Conservation (phyloP, 1,284 basidiomycete species). For the Moesziomyces globuligerus region DNA sequence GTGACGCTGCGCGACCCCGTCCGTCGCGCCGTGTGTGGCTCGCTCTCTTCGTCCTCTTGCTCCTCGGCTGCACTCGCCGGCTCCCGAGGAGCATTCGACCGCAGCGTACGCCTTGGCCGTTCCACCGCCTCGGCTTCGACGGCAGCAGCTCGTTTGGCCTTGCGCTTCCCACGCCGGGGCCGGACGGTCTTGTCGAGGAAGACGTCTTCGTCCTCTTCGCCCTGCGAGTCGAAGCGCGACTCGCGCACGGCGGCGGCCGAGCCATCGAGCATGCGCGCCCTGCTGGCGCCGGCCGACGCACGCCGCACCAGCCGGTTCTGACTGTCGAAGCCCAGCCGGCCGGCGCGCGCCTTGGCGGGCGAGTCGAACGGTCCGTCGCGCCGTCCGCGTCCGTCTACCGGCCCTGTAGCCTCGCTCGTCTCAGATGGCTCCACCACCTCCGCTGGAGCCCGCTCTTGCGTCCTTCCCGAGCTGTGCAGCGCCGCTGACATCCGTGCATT, state of each 20-base stretch:
- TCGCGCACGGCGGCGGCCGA: slow-evolving; percentile 30
- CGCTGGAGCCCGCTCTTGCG: not conserved
- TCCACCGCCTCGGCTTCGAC: not conserved
- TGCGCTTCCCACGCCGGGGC: slow-evolving; percentile 4
- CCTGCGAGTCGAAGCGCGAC: slow-evolving; percentile 46
- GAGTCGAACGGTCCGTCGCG: slow-evolving; percentile 36
- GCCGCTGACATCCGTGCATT: slow-evolving; percentile 23
- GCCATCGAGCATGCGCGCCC: slow-evolving; percentile 27
- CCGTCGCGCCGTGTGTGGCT: slow-evolving; percentile 20
- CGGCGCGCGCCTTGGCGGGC: slow-evolving; percentile 33
- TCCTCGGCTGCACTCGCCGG: not conserved
- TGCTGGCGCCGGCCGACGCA: slow-evolving; percentile 1
- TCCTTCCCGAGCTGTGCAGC: slow-evolving; percentile 22
- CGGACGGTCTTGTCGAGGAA: slow-evolving; percentile 32
- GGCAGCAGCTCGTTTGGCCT: slow-evolving; percentile 11
- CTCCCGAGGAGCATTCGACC: slow-evolving; percentile 10
- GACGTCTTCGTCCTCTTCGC: slow-evolving; percentile 46
- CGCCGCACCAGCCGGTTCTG: slow-evolving; percentile 39
- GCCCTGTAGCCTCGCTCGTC: slow-evolving; percentile 13
- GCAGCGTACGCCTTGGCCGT: slow-evolving; percentile 19
- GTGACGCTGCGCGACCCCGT: slow-evolving; percentile 11
- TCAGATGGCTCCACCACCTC: slow-evolving; percentile 12
- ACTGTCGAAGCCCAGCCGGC: slow-evolving; percentile 39
- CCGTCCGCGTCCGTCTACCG: slow-evolving; percentile 1
- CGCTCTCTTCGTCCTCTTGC: not conserved